Percentiles rank a stretch among this genome's conserved stretches.
Conservation (phyloP, 345 rosid genomes). For the Corchorus olitorius region DNA sequence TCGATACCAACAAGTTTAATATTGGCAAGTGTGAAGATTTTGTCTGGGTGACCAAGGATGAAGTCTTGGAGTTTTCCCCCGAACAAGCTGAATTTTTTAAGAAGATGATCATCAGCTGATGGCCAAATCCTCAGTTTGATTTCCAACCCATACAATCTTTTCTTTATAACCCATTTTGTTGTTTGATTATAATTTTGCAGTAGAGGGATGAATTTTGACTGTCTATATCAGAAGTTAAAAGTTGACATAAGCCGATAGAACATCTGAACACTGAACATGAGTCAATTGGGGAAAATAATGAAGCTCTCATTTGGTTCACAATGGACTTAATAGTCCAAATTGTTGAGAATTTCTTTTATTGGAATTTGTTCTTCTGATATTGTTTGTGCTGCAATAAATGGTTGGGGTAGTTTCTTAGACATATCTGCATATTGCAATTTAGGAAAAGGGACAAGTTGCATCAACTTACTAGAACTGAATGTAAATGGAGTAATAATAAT, state of each 20-base stretch:
- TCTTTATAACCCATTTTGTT: not conserved
- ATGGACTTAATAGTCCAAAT: slow-evolving; percentile 10
- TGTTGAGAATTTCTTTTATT: not conserved
- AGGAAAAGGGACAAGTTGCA: too few relatives aligned
- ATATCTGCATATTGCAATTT: too few relatives aligned
- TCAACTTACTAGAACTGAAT: too few relatives aligned
- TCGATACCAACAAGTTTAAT: slow-evolving; percentile 65
- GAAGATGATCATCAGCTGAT: slow-evolving; percentile 90
- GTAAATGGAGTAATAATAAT: too few relatives aligned
- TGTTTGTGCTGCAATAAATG: not conserved
- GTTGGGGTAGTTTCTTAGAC: not conserved
- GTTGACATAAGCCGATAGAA: slow-evolving; percentile 3
- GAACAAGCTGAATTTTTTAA: slow-evolving; percentile 69
- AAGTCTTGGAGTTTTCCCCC: slow-evolving; percentile 78
- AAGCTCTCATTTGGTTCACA: not conserved
- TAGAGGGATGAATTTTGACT: slow-evolving; percentile 11
- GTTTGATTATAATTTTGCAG: slow-evolving; percentile 6
- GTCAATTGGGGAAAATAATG: not conserved
- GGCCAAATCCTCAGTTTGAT: not conserved
- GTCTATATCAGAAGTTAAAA: too few relatives aligned
- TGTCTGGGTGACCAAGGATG: slow-evolving; percentile 95
- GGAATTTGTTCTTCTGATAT: too few relatives aligned
- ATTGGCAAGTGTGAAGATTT: slow-evolving; percentile 71
- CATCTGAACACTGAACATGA: not conserved
- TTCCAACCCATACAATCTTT: not conserved